A percentile compares a stretch with the other conserved stretches of the same genome.
These are phyloP conservation scores for Anisodus acutangulus DNA, from an alignment of 257 asterid genomes.

Conservation along the genomic window DNA sequence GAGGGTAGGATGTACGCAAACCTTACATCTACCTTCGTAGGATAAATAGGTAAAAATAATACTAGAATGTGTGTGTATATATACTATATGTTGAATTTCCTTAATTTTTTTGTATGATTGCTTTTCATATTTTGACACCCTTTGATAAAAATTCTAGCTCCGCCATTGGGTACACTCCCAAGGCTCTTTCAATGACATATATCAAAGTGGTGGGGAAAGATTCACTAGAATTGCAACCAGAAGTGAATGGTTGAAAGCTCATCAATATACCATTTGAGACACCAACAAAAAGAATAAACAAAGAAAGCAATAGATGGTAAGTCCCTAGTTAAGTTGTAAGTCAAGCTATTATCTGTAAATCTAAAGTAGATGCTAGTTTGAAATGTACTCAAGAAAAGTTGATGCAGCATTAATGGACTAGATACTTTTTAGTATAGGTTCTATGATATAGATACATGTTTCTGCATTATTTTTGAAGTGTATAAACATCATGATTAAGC, in stretches of 20 bases:
- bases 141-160: no score
- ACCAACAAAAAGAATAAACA: background rate
- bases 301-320: background rate
- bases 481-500: background rate
- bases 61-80: no score
- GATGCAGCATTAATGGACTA: background rate
- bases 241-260: background rate
- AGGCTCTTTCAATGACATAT: background rate
- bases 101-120: no score
- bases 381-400: background rate
- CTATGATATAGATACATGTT: background rate
- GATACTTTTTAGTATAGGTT: background rate
- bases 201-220: background rate
- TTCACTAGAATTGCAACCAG: slow-evolving; percentile 13
- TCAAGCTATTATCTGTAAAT: background rate
- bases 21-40: no score
- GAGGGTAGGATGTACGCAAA: no score
- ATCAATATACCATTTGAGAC: background rate
- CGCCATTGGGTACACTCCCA: background rate
- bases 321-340: background rate
- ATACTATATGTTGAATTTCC: no score
- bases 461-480: background rate
- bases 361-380: background rate
- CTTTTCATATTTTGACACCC: no score
- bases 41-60: no score